Evolutionary conservation across 371 early-diverging fungal species (phyloP), one percentile per base, ranked within the genome.

Genomic region (Coelomomyces lativittatus): DNA sequence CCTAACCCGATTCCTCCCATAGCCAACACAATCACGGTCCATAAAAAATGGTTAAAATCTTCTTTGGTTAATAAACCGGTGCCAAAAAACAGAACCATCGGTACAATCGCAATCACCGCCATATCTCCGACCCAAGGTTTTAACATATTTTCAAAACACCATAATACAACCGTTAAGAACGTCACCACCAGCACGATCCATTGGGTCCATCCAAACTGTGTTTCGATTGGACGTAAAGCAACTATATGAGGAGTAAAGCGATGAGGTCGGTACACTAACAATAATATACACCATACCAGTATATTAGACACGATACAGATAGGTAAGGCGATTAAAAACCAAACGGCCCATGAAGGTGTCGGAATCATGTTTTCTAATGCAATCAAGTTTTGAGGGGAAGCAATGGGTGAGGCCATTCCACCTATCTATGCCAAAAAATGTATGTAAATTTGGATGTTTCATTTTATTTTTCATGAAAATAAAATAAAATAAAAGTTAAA

Each of bases 371-470:
- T 79, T 57, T 73, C 68, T 39, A 95, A 62, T 12, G 91, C 79
- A 38, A 92, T 78, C 43, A 81, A 79, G 63, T 92, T 92, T 55
- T 93, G 93, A n/a, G 95, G 95, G 4, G 88, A 87, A 10, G 86
- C 72, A 57, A 93, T 93, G 4, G 95, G 95, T n/a, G 88, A 83
- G 0, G 88, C 86, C 93, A 92, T 91, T 29, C 92, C 92, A 38
- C 92, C 95, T 27, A 93, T 79, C 48, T 92, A 89, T 29, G 88
- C 56, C 14, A 1, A 9, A 10, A 4, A 21, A 11, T 27, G 1
- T 24, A 17, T 21, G 31, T 1, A 27, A 14, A n/a, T 39, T 14
- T 14, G 39, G 39, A 14, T 24, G 1, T 24, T 14, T 39, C 15
- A 0, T 2, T 27, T 24, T 4, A 21, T 25, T 27, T 3, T 3